Evolutionary conservation across 306 rosid genomes (phyloP), one percentile per base, ranked within the genome.

Genomic region (Lotus japonicus): DNA sequence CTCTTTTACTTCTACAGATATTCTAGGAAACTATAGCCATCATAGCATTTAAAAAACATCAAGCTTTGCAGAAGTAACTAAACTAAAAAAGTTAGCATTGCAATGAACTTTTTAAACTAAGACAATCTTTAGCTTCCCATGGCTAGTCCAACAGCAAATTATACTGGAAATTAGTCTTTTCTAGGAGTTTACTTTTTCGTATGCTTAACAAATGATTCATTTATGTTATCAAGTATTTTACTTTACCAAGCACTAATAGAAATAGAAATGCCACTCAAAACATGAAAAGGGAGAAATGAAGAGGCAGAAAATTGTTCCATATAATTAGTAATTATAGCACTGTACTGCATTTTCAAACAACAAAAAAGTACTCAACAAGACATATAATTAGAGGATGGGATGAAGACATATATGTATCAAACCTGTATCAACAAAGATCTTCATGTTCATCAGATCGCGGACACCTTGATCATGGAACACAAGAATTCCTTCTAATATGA

Each of bases 381-480:
- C 36, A 48, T 54, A 52, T 35, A 41, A 64, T 17, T 55, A 31
- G 42, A 6, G 12, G 44, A 4, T 33, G 5, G 36, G 13, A 19
- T 11, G 48, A 68, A 31, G 51, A 76, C 28, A 43, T 13, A 9
- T 64, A 53, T 13, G 11, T 64, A 16, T 41, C 64, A 73, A 68
- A 94, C 99, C 99, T 85, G 97, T 78, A 67, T 94, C 99, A 45
- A 90, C 99, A 85, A 94, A 94, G 72, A 94, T 94, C 87, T 94
- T 94, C 90, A 90, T 94, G 82, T 88, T 88, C 98, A 94, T 94
- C 68, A 94, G 82, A 79, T 85, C 86, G 19, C 98, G 96, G 15
- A 94, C 94, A 43, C 80, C 87, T 66, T 85, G 98, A 46, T 94
- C 98, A 51, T 94, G 98, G 86, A 94, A 94, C 56, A 94, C 97